phyloP scores from a whole-genome alignment of 208 protist species.

The Lotmaria passim region DNA sequence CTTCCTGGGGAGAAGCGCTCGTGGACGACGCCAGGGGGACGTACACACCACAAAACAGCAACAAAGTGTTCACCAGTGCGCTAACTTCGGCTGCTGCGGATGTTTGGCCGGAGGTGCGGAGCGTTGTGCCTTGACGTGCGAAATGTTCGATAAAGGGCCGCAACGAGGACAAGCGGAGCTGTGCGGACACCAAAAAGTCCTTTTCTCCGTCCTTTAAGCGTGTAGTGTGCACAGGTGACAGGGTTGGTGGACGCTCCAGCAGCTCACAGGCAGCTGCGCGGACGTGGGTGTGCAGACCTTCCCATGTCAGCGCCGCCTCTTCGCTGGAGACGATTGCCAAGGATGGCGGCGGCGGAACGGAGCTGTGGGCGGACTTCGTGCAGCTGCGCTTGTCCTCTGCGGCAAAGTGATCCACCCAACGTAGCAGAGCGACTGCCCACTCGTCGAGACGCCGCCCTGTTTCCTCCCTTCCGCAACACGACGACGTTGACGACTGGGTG shows the following conservation, averaged over 20 bases:
- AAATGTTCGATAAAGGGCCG: neutral
- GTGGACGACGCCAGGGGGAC: neutral
- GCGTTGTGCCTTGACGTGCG: neutral
- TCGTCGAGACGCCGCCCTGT: neutral
- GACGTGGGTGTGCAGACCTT: neutral
- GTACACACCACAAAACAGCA: slow-evolving; percentile 20
- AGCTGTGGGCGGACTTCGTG: neutral
- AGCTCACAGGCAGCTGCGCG: neutral
- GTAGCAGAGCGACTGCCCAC: neutral
- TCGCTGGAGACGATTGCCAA: neutral
- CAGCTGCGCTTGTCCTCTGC: neutral
- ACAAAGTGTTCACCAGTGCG: slow-evolving; percentile 13
- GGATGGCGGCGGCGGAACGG: neutral
- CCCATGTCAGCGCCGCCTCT: neutral
- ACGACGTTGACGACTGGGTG: neutral
- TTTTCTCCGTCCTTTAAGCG: neutral
- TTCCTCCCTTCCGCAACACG: neutral
- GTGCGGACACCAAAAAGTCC: neutral
- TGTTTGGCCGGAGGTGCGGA: neutral
- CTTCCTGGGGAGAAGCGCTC: neutral
- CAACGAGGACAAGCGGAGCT: neutral
- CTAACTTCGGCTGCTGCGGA: neutral
- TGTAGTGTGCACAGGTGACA: neutral
- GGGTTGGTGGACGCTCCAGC: neutral
- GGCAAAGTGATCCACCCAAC: neutral